Conservation (phyloP, 164 flowering plant species). For the Sedum album region DNA sequence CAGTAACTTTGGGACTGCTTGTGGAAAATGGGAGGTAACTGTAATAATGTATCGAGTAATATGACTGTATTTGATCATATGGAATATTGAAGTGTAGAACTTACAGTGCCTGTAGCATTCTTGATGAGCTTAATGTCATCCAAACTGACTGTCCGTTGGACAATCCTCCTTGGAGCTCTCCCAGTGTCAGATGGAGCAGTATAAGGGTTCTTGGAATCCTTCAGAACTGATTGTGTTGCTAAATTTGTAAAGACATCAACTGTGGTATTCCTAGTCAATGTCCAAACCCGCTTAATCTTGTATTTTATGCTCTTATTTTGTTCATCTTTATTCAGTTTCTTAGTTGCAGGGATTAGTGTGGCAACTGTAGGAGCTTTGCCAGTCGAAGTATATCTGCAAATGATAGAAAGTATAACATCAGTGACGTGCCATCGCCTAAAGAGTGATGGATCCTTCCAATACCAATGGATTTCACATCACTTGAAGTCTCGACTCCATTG, state of each 20-base stretch:
- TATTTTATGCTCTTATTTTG: background rate
- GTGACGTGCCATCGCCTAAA: constrained; percentile 61
- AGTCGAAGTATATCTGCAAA: constrained; percentile 23
- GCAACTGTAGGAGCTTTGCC: constrained; percentile 18
- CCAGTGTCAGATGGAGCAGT: constrained; percentile 26
- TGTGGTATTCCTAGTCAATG: constrained; percentile 18
- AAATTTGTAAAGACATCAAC: constrained; percentile 33
- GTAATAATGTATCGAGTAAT: background rate
- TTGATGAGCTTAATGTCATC: constrained; percentile 58
- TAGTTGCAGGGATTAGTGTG: constrained; percentile 28
- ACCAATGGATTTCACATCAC: constrained; percentile 31
- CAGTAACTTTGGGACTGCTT: too few relatives aligned
- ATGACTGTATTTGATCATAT: too few relatives aligned
- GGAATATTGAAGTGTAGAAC: background rate
- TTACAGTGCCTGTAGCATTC: constrained; percentile 33
- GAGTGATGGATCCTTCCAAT: constrained; percentile 60
- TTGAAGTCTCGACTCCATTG: constrained; percentile 31
- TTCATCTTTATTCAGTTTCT: constrained; percentile 8
- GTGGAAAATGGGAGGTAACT: background rate
- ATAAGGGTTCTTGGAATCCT: constrained; percentile 40
- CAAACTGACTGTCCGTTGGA: constrained; percentile 39
- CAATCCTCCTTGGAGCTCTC: constrained; percentile 20
- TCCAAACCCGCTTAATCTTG: constrained; percentile 18
- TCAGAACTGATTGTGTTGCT: constrained; percentile 27
- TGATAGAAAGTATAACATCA: constrained; percentile 51